phyloP scores from a whole-genome alignment of 2,329 filamentous ascomycete genomes.

The Verticillium alfalfae region DNA sequence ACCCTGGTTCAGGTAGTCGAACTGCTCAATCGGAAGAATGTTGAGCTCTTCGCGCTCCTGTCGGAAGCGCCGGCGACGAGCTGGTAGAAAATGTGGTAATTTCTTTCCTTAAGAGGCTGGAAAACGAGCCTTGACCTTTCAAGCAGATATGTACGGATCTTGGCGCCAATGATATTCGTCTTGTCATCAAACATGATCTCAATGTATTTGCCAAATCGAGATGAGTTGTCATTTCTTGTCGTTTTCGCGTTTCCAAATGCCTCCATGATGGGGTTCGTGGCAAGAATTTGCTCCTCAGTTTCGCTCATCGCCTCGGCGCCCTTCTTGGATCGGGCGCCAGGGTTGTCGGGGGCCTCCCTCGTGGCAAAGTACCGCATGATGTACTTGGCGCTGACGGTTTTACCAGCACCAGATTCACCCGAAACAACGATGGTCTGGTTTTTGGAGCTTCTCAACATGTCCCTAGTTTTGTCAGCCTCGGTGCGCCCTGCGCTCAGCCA shows the following conservation, averaged over 20 bases:
- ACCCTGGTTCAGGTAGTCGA: slow-evolving; percentile 94
- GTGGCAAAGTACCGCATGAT: slow-evolving; percentile 99
- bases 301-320: slow-evolving; percentile 85
- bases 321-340: slow-evolving; percentile 68
- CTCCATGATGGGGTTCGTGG: slow-evolving; percentile 99
- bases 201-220: slow-evolving; percentile 98
- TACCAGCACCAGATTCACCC: slow-evolving; percentile 95
- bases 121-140: slow-evolving; percentile 95
- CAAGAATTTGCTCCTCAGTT: slow-evolving; percentile 96
- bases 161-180: slow-evolving; percentile 95
- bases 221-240: slow-evolving; percentile 99
- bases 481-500: not conserved
- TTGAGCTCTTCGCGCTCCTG: slow-evolving; percentile 74
- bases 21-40: slow-evolving; percentile 79
- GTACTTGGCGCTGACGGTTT: slow-evolving; percentile 99
- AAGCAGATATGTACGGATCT: slow-evolving; percentile 91
- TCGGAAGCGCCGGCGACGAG: slow-evolving; percentile 88
- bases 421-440: slow-evolving; percentile 99
- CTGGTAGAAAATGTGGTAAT: slow-evolving; percentile 99
- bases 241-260: slow-evolving; percentile 99
- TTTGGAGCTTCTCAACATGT: slow-evolving; percentile 92
- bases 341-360: slow-evolving; percentile 86
- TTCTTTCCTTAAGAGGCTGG: slow-evolving; percentile 93
- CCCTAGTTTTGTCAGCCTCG: slow-evolving; percentile 51
- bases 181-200: slow-evolving; percentile 98